Evolutionary conservation across 2,329 filamentous ascomycete species (phyloP).

Genomic region (Penicillium sumatraense): DNA sequence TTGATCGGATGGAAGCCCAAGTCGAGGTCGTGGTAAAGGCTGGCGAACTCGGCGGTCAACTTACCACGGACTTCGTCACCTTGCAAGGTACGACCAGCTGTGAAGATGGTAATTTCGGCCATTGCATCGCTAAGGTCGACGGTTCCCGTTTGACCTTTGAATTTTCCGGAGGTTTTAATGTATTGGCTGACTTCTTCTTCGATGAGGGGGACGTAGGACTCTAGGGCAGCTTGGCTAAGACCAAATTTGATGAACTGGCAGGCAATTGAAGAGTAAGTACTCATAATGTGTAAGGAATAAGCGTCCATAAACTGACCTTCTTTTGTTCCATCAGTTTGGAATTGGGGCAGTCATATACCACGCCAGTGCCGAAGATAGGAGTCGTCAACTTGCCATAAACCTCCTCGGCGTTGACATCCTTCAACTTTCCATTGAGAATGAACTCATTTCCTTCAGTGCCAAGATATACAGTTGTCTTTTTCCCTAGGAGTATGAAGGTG

Average conservation of each 20-base stretch:
- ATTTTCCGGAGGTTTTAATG: slow-evolving; percentile 57
- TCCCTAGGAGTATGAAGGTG: slow-evolving; percentile 85
- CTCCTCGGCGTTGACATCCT: slow-evolving; percentile 88
- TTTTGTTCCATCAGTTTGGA: slow-evolving; percentile 95
- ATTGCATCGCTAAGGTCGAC: slow-evolving; percentile 70
- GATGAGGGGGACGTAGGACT: slow-evolving; percentile 79
- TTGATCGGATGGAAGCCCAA: slow-evolving; percentile 80
- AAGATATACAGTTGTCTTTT: slow-evolving; percentile 84
- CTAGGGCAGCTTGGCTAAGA: slow-evolving; percentile 63
- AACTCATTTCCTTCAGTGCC: slow-evolving; percentile 87
- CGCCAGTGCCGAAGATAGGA: slow-evolving; percentile 78
- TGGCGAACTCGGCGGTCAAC: slow-evolving; percentile 73
- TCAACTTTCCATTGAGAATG: slow-evolving; percentile 88
- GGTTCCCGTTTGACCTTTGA: slow-evolving; percentile 64
- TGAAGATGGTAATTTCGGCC: slow-evolving; percentile 80
- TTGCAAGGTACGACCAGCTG: slow-evolving; percentile 75
- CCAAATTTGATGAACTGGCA: slow-evolving; percentile 67
- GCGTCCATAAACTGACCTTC: slow-evolving; percentile 63
- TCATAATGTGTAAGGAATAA: too few species aligned
- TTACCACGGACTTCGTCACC: slow-evolving; percentile 75
- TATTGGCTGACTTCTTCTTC: slow-evolving; percentile 67
- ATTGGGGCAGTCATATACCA: slow-evolving; percentile 90
- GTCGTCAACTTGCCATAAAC: slow-evolving; percentile 78
- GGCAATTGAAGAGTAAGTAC: too few species aligned
- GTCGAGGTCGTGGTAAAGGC: slow-evolving; percentile 79